These are phyloP conservation scores for Myxozyma neglecta DNA, from an alignment of 805 yeast genomes.

Conservation along the genomic window DNA sequence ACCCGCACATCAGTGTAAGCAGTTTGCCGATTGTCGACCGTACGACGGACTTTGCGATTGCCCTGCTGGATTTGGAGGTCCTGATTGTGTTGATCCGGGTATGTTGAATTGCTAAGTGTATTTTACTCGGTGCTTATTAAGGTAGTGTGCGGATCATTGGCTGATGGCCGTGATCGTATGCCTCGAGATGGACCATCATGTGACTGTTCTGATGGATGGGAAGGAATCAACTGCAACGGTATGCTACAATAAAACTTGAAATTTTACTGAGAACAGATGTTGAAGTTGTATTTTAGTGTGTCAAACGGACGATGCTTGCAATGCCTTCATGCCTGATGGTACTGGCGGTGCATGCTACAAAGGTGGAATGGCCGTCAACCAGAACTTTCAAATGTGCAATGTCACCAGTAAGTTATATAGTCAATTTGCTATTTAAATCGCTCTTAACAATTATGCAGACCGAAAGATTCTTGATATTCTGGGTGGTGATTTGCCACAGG, in stretches of 20 bases:
- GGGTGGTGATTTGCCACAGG: conserved; percentile 82
- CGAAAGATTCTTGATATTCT: conserved; percentile 78
- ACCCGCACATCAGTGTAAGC: conserved; percentile 86
- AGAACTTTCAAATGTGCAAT: conserved; percentile 87
- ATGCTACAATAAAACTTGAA: conserved; percentile 1
- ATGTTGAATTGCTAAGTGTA: conserved; percentile 31
- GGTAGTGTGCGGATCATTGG: conserved; percentile 69
- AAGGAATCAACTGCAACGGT: conserved; percentile 82
- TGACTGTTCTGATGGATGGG: conserved; percentile 83
- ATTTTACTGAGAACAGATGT: neutral
- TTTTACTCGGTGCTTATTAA: neutral
- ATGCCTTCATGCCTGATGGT: conserved; percentile 82
- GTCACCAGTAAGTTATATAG: conserved; percentile 59
- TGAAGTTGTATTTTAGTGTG: conserved; percentile 50
- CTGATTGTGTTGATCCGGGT: conserved; percentile 79
- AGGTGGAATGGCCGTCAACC: conserved; percentile 77
- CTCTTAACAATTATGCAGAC: conserved; percentile 22
- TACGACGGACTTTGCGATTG: conserved; percentile 92
- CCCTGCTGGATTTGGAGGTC: conserved; percentile 88
- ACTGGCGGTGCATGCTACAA: conserved; percentile 85
- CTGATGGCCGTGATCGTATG: conserved; percentile 60
- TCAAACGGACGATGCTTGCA: conserved; percentile 69
- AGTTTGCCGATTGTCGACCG: conserved; percentile 83
- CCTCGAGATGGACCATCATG: conserved; percentile 60
- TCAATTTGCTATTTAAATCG: neutral